phyloP scores from a whole-genome alignment of 192 early-diverging fungal genomes.

The Backusella tarrabulga region DNA sequence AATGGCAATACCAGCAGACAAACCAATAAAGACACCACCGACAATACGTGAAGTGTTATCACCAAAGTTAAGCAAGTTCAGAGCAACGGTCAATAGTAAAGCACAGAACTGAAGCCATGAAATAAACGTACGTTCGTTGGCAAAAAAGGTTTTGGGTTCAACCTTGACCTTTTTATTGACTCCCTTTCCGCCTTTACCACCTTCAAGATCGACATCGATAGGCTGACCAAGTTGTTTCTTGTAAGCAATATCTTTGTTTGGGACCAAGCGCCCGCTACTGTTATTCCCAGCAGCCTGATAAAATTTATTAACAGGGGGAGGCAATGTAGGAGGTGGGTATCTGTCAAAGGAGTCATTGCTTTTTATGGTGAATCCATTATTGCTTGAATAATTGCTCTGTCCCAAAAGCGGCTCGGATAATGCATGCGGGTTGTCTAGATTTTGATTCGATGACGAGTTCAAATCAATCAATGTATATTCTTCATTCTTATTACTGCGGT shows the following conservation, averaged over 20 bases:
- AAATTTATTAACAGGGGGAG: constrained; percentile 1
- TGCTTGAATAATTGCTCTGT: not conserved
- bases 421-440: not conserved
- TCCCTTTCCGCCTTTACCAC: not conserved
- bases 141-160: constrained; percentile 80
- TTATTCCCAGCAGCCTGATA: constrained; percentile 10
- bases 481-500: not conserved
- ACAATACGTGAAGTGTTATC: constrained; percentile 13
- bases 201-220: not conserved
- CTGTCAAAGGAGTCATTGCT: constrained; percentile 7
- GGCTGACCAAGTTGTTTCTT: constrained; percentile 1
- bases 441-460: not conserved
- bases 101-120: constrained; percentile 75
- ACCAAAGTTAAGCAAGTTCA: constrained; percentile 71
- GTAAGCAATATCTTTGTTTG: not conserved
- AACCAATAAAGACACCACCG: constrained; percentile 32
- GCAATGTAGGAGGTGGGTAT: not conserved
- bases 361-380: not conserved
- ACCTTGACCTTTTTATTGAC: constrained; percentile 33
- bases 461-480: constrained; percentile 8
- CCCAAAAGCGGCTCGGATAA: not conserved
- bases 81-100: constrained; percentile 61
- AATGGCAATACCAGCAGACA: constrained; percentile 25
- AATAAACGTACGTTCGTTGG: constrained; percentile 88
- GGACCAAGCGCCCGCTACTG: not conserved